Percentiles rank a stretch among this genome's conserved stretches.
These are phyloP conservation scores for Beauveria pseudobassiana DNA, from an alignment of 2,329 filamentous ascomycete species.

Conservation along the genomic window DNA sequence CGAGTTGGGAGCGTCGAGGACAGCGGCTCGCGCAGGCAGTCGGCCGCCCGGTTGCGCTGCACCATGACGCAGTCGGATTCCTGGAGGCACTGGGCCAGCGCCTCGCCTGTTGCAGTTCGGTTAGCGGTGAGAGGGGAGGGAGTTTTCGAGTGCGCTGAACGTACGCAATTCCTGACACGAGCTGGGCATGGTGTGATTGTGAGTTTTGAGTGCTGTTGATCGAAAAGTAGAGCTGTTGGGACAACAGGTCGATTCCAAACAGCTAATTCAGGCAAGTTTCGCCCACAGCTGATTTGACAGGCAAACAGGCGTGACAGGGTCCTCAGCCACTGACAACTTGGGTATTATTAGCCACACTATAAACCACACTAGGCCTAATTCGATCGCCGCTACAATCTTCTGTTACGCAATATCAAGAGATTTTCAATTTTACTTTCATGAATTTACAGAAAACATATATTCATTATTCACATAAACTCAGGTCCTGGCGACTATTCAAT, in stretches of 20 bases:
- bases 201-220: slow-evolving; percentile 7
- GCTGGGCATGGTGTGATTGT: slow-evolving; percentile 63
- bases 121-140: background rate
- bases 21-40: slow-evolving; percentile 81
- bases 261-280: background rate
- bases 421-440: too few species aligned
- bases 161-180: slow-evolving; percentile 95
- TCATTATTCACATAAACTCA: too few species aligned
- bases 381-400: background rate
- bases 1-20: slow-evolving; percentile 73
- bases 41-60: slow-evolving; percentile 74
- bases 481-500: too few species aligned
- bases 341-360: background rate
- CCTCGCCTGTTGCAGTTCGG: slow-evolving; percentile 56
- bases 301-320: too few species aligned
- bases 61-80: slow-evolving; percentile 95
- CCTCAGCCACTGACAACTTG: background rate
- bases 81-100: slow-evolving; percentile 89
- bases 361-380: background rate
- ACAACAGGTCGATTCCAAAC: background rate
- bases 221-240: background rate
- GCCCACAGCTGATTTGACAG: background rate
- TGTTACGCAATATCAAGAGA: too few species aligned
- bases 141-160: slow-evolving; percentile 24
- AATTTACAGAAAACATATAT: too few species aligned